Evolutionary conservation across 768 basidiomycete species (phyloP).

Genomic region (Leucosporidium creatinivorum): DNA sequence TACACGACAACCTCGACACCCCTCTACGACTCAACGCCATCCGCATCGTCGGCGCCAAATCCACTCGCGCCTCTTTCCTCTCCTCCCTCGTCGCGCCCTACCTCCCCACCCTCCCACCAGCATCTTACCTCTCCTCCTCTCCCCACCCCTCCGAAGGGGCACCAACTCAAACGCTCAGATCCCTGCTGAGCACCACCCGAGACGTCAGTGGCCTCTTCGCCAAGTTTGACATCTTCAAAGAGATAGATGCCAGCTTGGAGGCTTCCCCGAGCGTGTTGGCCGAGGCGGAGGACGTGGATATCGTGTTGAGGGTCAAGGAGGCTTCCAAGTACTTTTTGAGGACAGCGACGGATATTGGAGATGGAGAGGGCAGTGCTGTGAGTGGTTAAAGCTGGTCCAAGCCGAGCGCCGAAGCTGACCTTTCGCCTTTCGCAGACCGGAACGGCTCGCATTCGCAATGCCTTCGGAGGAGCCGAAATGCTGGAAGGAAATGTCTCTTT

Average conservation of each 20-base stretch:
- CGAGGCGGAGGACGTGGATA: slow-evolving; percentile 59
- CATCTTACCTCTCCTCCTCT: slow-evolving; percentile 33
- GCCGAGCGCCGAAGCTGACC: neutral
- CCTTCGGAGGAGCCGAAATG: slow-evolving; percentile 84
- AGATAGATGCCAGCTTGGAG: slow-evolving; percentile 60
- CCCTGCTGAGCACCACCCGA: slow-evolving; percentile 64
- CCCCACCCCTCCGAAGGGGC: slow-evolving; percentile 40
- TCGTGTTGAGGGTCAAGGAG: slow-evolving; percentile 71
- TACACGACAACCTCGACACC: slow-evolving; percentile 59
- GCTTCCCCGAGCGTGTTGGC: slow-evolving; percentile 53
- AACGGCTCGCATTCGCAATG: slow-evolving; percentile 73
- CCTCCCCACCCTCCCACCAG: slow-evolving; percentile 42
- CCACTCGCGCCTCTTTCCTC: slow-evolving; percentile 74
- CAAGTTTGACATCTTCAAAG: slow-evolving; percentile 68
- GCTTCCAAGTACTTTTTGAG: slow-evolving; percentile 67
- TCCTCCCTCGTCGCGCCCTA: slow-evolving; percentile 66
- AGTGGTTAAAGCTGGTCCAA: slow-evolving; percentile 40
- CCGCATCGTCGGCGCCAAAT: slow-evolving; percentile 66
- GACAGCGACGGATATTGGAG: slow-evolving; percentile 83
- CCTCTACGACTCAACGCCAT: slow-evolving; percentile 66
- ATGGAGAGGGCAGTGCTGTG: slow-evolving; percentile 88
- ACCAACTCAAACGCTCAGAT: slow-evolving; percentile 48
- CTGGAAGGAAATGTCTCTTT: slow-evolving; percentile 73
- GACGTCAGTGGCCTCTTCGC: slow-evolving; percentile 59
- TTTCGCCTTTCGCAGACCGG: slow-evolving; percentile 51